Base-by-base conservation (phyloP, 1,284 basidiomycete genomes). In the Ganoderma boninense region DNA sequence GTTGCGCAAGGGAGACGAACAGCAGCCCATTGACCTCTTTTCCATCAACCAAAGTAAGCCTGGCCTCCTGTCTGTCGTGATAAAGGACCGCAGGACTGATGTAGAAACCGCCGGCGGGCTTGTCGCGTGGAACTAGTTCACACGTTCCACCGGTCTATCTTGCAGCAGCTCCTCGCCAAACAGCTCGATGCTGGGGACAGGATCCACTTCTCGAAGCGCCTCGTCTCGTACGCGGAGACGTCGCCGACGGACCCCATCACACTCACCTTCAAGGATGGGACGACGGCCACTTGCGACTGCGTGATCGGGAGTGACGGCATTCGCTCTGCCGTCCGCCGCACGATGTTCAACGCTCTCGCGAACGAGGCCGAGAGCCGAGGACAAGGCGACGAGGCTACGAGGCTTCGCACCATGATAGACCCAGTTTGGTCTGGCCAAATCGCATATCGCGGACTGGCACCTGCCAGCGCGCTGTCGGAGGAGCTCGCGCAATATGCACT, bases 271-370 rank as follows among this genome's bases (percentile, higher is more conserved):
- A 82, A 85, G 71, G 87, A 89, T 73, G 87, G 84, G 56, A 82
- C 83, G 52, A 80, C 78, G 29, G 80, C 83, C 6, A 80, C 78
- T 38, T 87, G 85, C 72, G 87, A 89, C 76, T 75, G 87, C 26
- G 82, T 89, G 60, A 77, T 87, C 67, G 87, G 86, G 20, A 83
- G 84, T 66, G 87, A 88, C 74, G 87, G 87, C 4, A 74, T 87
- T 65, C 85, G 84, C 76, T 87, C 86, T 73, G 81, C 79, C 32
- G 79, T 81, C 7, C 79, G 82, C 20, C 56, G 42, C 3, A 57
- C 43, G n/a, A 69, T 76, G 72, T 76, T 66, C 49, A 62, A 65
- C 8, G 49, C 66, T 5, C 42, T 74, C 1, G 73, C 73, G 7
- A 59, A 68, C 43, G 68, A 56, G 1, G 69, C 71, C 1, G 26